phyloP scores from a whole-genome alignment of 2,329 filamentous ascomycete species.

The Epichloe sibirici region DNA sequence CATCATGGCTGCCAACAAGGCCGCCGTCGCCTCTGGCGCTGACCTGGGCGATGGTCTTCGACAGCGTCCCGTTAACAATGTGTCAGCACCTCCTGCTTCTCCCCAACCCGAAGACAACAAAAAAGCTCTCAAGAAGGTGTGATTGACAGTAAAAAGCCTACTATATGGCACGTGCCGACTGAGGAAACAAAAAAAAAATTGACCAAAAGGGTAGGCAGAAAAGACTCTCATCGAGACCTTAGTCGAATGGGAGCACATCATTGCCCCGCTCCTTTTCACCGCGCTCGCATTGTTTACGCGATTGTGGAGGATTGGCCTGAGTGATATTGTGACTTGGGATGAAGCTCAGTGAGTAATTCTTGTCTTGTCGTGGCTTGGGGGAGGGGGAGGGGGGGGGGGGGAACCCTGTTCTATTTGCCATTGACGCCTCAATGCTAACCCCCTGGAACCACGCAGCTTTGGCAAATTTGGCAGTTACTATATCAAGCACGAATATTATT shows the following conservation, averaged over 20 bases:
- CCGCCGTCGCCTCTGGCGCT: conserved; percentile 46
- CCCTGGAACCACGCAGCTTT: conserved; percentile 42
- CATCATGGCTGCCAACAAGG: conserved; percentile 42
- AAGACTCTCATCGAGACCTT: conserved; percentile 50
- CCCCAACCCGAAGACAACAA: conserved; percentile 47
- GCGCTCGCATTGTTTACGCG: conserved; percentile 53
- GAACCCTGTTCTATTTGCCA: background rate
- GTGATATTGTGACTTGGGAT: conserved; percentile 55
- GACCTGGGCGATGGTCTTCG: conserved; percentile 45
- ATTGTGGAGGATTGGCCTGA: conserved; percentile 57
- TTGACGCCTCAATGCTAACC: conserved; percentile 6
- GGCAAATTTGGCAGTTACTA: conserved; percentile 99
- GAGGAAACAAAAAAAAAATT: conserved; percentile 4
- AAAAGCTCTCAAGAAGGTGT: conserved; percentile 43
- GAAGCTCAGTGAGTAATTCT: conserved; percentile 46
- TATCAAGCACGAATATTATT: conserved; percentile 98
- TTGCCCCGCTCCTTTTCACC: conserved; percentile 50
- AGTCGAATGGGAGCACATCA: conserved; percentile 49
- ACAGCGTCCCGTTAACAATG: conserved; percentile 34
- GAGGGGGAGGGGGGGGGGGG: too few relatives aligned
- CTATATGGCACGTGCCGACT: background rate
- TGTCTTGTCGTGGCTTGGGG: background rate
- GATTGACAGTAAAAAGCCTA: background rate
- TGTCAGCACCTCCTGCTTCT: conserved; percentile 21
- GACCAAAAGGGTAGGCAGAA: conserved; percentile 15